phyloP scores from a whole-genome alignment of 345 rosid genomes.

The Clausena lansium region DNA sequence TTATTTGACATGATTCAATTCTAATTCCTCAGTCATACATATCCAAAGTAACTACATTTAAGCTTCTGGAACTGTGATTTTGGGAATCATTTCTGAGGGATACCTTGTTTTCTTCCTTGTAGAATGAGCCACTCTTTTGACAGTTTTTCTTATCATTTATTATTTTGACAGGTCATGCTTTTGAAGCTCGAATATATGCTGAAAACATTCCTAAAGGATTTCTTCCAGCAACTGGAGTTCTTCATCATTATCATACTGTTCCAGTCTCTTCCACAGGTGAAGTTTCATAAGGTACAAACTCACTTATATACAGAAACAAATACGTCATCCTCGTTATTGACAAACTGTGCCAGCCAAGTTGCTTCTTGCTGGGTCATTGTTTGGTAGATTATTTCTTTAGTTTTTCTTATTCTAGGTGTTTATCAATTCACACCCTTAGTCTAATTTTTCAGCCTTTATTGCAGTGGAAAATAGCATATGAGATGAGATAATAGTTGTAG shows the following conservation, averaged over 20 bases:
- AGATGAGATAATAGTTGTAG: neutral
- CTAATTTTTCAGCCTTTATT: neutral
- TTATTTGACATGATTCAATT: neutral
- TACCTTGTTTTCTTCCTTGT: neutral
- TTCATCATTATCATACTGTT: slow-evolving; percentile 75
- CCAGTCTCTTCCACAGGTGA: slow-evolving; percentile 73
- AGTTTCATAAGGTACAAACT: slow-evolving; percentile 8
- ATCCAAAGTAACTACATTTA: neutral
- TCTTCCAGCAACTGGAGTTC: slow-evolving; percentile 94
- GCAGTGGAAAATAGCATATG: neutral
- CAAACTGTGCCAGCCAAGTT: neutral
- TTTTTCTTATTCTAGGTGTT: slow-evolving; percentile 10
- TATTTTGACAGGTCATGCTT: slow-evolving; percentile 77
- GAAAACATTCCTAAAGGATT: slow-evolving; percentile 92
- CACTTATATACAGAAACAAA: slow-evolving; percentile 11
- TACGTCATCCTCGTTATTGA: neutral
- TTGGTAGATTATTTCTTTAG: neutral
- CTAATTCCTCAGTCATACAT: neutral
- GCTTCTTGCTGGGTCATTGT: slow-evolving; percentile 1
- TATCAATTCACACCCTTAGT: neutral
- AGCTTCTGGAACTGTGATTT: neutral
- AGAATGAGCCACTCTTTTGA: neutral
- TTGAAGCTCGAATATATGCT: slow-evolving; percentile 93
- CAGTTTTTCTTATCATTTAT: neutral
- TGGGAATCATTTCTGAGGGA: neutral